Conservation (phyloP, 306 rosid species). For the Erythrophleum fordii region DNA sequence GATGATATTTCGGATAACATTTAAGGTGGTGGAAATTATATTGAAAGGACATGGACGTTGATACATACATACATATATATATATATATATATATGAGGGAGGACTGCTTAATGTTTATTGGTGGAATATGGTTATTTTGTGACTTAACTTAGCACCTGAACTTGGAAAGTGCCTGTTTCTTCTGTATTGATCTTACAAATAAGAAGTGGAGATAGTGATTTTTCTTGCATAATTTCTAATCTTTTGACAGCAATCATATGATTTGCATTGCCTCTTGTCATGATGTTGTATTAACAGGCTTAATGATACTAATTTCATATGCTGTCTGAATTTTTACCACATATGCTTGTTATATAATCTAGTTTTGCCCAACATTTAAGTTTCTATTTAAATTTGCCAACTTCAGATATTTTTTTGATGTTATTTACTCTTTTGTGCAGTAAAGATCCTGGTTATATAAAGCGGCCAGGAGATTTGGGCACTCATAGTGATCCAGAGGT, state of each 20-base stretch:
- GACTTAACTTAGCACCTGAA: not conserved
- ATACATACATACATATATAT: not conserved
- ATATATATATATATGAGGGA: not conserved
- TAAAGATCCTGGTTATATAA: constrained; percentile 86
- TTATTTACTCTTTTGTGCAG: constrained; percentile 56
- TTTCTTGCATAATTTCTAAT: constrained; percentile 19
- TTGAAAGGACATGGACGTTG: constrained; percentile 6
- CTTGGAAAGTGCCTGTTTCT: constrained; percentile 10
- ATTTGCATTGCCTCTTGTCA: constrained; percentile 3
- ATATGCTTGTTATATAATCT: constrained; percentile 16
- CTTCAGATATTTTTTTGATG: constrained; percentile 25
- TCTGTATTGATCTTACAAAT: not conserved
- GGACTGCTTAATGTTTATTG: not conserved
- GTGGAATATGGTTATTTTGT: constrained; percentile 8
- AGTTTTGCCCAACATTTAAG: constrained; percentile 5
- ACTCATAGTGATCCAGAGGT: constrained; percentile 69
- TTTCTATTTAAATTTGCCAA: constrained; percentile 12
- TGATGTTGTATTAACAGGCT: not conserved
- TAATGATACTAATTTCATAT: not conserved
- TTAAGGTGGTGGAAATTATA: constrained; percentile 5
- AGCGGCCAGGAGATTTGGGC: constrained; percentile 68
- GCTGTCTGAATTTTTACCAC: constrained; percentile 21
- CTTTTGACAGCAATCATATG: constrained; percentile 17
- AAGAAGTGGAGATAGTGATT: constrained; percentile 8
- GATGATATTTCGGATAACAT: not conserved